phyloP scores from a whole-genome alignment of 768 basidiomycete species.

The Leccinellum albellum region DNA sequence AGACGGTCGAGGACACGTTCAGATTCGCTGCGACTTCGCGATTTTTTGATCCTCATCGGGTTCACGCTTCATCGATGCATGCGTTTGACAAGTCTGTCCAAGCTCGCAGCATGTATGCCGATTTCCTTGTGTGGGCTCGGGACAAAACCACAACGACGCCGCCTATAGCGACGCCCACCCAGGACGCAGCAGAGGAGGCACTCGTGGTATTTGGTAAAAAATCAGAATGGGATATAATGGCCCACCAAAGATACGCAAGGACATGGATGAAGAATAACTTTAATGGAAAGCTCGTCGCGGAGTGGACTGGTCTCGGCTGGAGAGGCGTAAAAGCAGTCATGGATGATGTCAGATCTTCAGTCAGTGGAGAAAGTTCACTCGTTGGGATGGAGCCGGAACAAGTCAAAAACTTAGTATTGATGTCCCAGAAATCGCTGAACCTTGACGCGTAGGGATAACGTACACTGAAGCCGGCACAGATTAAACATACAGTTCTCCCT shows the following conservation, averaged over 20 bases:
- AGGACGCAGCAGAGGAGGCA: conserved; percentile 40
- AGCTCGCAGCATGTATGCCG: conserved; percentile 53
- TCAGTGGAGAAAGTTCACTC: conserved; percentile 47
- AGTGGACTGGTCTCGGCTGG: conserved; percentile 53
- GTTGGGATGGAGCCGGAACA: conserved; percentile 39
- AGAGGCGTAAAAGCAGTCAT: conserved; percentile 47
- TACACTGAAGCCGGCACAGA: conserved; percentile 6
- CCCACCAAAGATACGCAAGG: conserved; percentile 24
- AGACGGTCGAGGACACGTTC: conserved; percentile 50
- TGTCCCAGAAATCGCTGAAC: conserved; percentile 27
- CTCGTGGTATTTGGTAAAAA: conserved; percentile 50
- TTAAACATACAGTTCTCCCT: background rate
- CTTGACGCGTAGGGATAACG: conserved; percentile 10
- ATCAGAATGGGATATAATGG: conserved; percentile 41
- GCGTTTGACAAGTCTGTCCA: conserved; percentile 41
- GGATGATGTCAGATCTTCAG: conserved; percentile 43
- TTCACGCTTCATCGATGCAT: conserved; percentile 33
- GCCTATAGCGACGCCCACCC: conserved; percentile 10
- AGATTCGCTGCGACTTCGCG: conserved; percentile 53
- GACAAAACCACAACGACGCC: conserved; percentile 15
- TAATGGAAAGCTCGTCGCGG: conserved; percentile 47
- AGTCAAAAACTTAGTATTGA: conserved; percentile 38
- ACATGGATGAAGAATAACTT: conserved; percentile 42
- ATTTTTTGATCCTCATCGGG: conserved; percentile 46
- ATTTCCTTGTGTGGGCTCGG: conserved; percentile 52